Percentiles rank a stretch among this genome's conserved stretches.
Conservation (phyloP, 1,284 basidiomycete species). For the Ceratobasidium sp. region DNA sequence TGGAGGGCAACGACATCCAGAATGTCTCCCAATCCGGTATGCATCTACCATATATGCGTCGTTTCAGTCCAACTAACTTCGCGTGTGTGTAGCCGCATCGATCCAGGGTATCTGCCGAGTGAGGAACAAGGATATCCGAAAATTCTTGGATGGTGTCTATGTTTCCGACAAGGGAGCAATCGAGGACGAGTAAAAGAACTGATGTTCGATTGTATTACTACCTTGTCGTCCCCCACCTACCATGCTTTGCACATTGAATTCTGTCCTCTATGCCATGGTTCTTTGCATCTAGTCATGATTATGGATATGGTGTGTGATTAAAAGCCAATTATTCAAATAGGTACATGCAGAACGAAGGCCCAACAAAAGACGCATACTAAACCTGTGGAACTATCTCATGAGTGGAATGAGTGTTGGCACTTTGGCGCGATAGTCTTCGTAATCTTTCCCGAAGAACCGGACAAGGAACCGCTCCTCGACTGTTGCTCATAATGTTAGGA, state of each 20-base stretch:
- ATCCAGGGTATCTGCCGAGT: slow-evolving; percentile 95
- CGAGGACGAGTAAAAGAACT: slow-evolving; percentile 28
- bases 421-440: slow-evolving; percentile 68
- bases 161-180: slow-evolving; percentile 73
- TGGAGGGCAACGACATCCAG: slow-evolving; percentile 94
- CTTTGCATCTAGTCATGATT: slow-evolving; percentile 21
- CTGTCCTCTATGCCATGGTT: slow-evolving; percentile 31
- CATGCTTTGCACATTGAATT: slow-evolving; percentile 38
- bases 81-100: slow-evolving; percentile 71
- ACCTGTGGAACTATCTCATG: slow-evolving; percentile 49
- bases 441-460: slow-evolving; percentile 83
- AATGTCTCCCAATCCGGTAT: slow-evolving; percentile 92
- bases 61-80: not conserved
- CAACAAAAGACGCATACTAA: not conserved
- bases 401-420: slow-evolving; percentile 81
- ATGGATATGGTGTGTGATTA: slow-evolving; percentile 12
- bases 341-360: slow-evolving; percentile 18
- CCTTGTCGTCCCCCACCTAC: slow-evolving; percentile 29
- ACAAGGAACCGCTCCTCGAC: slow-evolving; percentile 78
- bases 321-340: slow-evolving; percentile 12
- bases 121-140: slow-evolving; percentile 98
- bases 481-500: slow-evolving; percentile 47
- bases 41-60: slow-evolving; percentile 42
- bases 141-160: slow-evolving; percentile 73
- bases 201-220: slow-evolving; percentile 21